These are phyloP conservation scores for Coelastrella sp. DNA, from an alignment of 139 green algal species.

Conservation along the genomic window DNA sequence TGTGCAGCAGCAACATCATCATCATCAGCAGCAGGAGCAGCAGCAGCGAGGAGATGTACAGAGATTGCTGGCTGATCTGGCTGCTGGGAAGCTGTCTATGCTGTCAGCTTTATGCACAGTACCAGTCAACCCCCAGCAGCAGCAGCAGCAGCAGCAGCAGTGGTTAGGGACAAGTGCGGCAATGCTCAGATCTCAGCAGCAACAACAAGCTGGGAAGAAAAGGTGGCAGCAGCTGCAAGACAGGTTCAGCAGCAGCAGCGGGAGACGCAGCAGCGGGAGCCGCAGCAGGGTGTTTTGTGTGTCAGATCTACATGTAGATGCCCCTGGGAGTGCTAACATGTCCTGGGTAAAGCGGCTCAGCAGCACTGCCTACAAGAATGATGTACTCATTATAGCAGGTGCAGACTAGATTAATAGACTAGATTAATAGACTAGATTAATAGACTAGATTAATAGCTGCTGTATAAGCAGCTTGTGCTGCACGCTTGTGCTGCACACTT, in stretches of 20 bases:
- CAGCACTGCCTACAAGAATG: constrained; percentile 22
- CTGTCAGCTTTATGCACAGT: background rate
- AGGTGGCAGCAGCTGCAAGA: background rate
- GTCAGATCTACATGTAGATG: constrained; percentile 37
- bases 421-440: background rate
- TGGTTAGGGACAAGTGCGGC: background rate
- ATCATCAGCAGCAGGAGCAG: background rate
- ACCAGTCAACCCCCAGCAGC: background rate
- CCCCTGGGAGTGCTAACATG: constrained; percentile 26
- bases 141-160: constrained; percentile 30
- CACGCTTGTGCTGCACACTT: background rate
- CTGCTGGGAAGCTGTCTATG: constrained; percentile 10
- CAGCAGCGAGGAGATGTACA: background rate
- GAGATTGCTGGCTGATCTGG: background rate
- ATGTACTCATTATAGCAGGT: constrained; percentile 42
- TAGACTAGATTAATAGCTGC: background rate
- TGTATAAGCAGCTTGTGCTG: background rate
- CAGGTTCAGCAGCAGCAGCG: background rate
- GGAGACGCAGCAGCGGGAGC: constrained; percentile 25
- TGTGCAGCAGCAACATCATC: background rate
- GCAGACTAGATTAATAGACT: background rate
- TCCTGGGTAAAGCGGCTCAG: constrained; percentile 26
- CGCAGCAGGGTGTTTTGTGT: constrained; percentile 8
- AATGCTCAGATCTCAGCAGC: background rate
- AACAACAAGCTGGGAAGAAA: background rate